Percentiles rank a stretch among this genome's conserved stretches.
These are phyloP conservation scores for Fraxinus albicans DNA, from an alignment of 305 asterid genomes.

Conservation along the genomic window DNA sequence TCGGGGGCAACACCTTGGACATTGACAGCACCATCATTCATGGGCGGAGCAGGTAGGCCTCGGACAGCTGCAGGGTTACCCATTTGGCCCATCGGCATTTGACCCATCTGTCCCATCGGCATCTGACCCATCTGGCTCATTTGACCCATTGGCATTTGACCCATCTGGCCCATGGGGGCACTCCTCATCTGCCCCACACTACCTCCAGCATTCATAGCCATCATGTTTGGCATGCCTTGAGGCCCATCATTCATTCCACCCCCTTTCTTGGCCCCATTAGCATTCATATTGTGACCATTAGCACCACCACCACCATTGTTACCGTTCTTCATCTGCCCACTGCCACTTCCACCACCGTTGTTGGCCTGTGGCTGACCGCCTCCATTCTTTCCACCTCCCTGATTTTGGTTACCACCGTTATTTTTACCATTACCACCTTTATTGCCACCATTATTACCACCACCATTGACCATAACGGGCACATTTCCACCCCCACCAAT, in stretches of 20 bases:
- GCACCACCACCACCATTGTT: slow-evolving; percentile 38
- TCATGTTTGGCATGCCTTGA: slow-evolving; percentile 66
- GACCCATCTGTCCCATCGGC: slow-evolving; percentile 22
- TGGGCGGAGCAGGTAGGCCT: slow-evolving; percentile 21
- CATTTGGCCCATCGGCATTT: slow-evolving; percentile 20
- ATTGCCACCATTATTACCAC: slow-evolving; percentile 33
- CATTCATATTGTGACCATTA: slow-evolving; percentile 28
- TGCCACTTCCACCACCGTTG: slow-evolving; percentile 9
- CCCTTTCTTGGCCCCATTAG: slow-evolving; percentile 51
- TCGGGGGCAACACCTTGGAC: slow-evolving; percentile 14
- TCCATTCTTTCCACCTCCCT: slow-evolving; percentile 8
- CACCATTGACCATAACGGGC: not conserved
- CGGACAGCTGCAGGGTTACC: slow-evolving; percentile 19
- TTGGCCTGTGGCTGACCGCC: slow-evolving; percentile 13
- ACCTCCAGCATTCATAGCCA: slow-evolving; percentile 41
- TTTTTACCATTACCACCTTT: slow-evolving; percentile 26
- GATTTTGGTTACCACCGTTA: slow-evolving; percentile 19
- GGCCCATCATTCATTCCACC: slow-evolving; percentile 57
- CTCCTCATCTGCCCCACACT: slow-evolving; percentile 38
- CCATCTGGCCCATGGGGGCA: slow-evolving; percentile 8
- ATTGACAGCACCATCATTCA: slow-evolving; percentile 8
- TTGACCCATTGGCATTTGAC: not conserved
- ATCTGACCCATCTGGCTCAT: not conserved
- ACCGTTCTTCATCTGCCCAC: slow-evolving; percentile 3
- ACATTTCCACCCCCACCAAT: slow-evolving; percentile 26